A percentile compares a stretch with the other conserved stretches of the same genome.
Conservation (phyloP, 2,329 filamentous ascomycete species). For the Aspergillus luchuensis region DNA sequence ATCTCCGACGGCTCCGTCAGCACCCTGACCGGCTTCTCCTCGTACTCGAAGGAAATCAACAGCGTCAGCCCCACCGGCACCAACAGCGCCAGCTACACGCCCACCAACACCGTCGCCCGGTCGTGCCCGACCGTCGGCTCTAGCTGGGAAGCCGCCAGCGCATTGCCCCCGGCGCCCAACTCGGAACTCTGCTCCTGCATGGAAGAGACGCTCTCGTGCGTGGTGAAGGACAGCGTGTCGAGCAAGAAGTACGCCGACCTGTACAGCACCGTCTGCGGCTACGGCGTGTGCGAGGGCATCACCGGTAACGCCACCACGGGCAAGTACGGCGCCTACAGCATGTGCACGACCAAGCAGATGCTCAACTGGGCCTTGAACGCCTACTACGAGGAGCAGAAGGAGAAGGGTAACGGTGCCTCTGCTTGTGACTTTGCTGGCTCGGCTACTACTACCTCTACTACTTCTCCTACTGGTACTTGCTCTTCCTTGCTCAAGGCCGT, state of each 20-base stretch:
- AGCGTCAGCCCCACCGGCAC: conserved; percentile 67
- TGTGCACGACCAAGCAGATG: conserved; percentile 44
- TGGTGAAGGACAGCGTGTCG: conserved; percentile 59
- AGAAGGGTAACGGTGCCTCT: conserved; percentile 34
- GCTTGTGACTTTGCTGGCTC: conserved; percentile 48
- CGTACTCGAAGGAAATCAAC: conserved; percentile 68
- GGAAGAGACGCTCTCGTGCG: conserved; percentile 70
- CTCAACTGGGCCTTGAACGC: conserved; percentile 47
- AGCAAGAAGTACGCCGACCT: conserved; percentile 64
- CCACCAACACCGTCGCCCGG: conserved; percentile 67
- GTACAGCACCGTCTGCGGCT: conserved; percentile 59
- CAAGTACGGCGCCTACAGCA: conserved; percentile 48
- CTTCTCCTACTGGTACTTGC: conserved; percentile 38
- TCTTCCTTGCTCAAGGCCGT: conserved; percentile 40
- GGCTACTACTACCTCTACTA: conserved; percentile 38
- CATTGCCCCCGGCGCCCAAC: conserved; percentile 81
- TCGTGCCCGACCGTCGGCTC: conserved; percentile 67
- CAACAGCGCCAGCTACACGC: conserved; percentile 66
- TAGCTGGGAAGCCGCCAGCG: conserved; percentile 66
- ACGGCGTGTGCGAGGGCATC: conserved; percentile 44
- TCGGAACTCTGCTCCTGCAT: conserved; percentile 79
- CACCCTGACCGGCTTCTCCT: conserved; percentile 72
- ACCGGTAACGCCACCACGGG: conserved; percentile 42
- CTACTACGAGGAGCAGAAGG: conserved; percentile 44
- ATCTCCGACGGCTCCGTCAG: conserved; percentile 65